Base-by-base conservation (phyloP, 75 land plant species). In the Cunninghamia lanceolata region DNA sequence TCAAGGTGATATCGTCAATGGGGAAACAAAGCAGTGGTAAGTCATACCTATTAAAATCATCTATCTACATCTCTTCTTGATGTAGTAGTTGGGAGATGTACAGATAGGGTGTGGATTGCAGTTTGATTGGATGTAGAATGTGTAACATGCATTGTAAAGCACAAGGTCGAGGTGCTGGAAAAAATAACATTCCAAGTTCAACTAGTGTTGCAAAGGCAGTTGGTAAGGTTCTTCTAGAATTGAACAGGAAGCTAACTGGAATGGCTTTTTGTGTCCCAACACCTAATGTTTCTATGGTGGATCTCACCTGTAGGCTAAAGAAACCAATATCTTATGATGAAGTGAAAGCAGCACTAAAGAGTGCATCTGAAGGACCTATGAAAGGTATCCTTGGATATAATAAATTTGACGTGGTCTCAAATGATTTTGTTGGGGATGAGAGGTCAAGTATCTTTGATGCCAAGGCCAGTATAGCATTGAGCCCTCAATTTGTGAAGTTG, bases 211-310 rank as follows among this genome's bases (percentile, higher is more conserved):
- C 88, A 54, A 87, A 87, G 88, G 88, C 73, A 75, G 99, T 98
- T 42, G 99, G 99, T 47, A 96, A 96, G 85, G 99, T 98, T 82
- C 93, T 98, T 73, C 99, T 99, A 66, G 93, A 92, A 76, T 99
- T 98, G 9, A 98, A 98, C 79, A 97, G 97, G 11, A 98, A 96
- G 92, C 93, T 98, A 46, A 98, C 99, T 71, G 99, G 99, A 52
- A 98, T 98, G 99, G 94, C 99, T 11, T 98, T 98, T 89, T 91
- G 99, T 75, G 99, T 96, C 32, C 99, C 99, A 3, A 98, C 99
- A 28, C 95, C 98, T 3, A 96, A 98, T 87, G 99, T 98, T 21
- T 98, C 96, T 80, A 99, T 98, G 38, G 99, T 98, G 52, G 97
- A 98, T 88, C 89, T 98, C 45, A 98, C 99, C 43, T 89, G 89